Evolutionary conservation across 306 rosid species (phyloP), one percentile per base, ranked within the genome.

Genomic region (Ceratonia siliqua): DNA sequence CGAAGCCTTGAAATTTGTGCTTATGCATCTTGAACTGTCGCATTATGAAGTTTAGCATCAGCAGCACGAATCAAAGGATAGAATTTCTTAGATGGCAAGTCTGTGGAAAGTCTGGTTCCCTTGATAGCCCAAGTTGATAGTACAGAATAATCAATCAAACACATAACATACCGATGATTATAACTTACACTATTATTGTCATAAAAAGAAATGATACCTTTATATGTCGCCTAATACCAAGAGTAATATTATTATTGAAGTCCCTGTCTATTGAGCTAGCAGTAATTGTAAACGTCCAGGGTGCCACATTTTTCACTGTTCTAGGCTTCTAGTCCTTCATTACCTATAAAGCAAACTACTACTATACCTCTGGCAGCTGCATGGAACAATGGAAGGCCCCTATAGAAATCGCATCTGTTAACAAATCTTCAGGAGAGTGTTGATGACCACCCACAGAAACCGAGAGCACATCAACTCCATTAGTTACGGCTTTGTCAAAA

Each of bases 101-200:
- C n/a, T n/a, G n/a, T n/a, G n/a, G n/a, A n/a, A n/a, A n/a, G n/a
- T 74, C 92, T 87, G 49, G 70, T 38, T 28, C 92, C 96, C 96
- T 90, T n/a, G 42, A 3, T 45, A 15, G n/a, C 36, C 8, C 9
- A 14, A 18, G 2, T 39, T 13, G 17, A 63, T 6, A 0, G n/a
- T n/a, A n/a, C 43, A 6, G 38, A 62, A 35, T 15, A n/a, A n/a
- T n/a, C n/a, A n/a, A n/a, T n/a, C n/a, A 13, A 15, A n/a, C 6
- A 58, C 30, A 30, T 63, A 7, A 28, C 32, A 28, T 28, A 2
- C 2, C 4, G 4, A 28, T 1, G 6, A 3, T 2, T 5, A 0
- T 11, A 4, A 42, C 9, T 5, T 2, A 35, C 12, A 6, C 2
- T 13, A 28, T 28, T 28, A 21, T 22, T 12, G 0, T 3, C 32